phyloP scores from a whole-genome alignment of 2,329 filamentous ascomycete genomes.

The Fusarium agapanthi region DNA sequence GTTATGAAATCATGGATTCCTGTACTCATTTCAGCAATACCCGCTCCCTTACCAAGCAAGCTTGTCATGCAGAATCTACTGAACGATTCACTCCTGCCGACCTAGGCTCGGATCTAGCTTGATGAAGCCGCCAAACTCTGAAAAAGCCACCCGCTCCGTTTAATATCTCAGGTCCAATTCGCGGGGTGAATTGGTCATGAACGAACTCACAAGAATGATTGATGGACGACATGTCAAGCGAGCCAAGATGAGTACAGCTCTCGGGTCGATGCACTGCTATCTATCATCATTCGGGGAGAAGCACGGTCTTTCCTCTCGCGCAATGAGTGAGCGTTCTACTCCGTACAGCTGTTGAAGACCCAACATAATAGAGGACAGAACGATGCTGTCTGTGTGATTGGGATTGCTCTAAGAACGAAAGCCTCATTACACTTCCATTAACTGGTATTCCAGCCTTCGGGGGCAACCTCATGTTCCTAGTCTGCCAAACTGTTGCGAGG shows the following conservation, averaged over 20 bases:
- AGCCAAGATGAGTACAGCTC: not conserved
- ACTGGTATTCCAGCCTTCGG: not conserved
- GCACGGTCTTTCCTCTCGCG: not conserved
- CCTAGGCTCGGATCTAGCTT: conserved; percentile 2
- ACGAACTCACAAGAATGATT: not conserved
- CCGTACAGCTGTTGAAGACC: not conserved
- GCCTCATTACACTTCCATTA: not conserved
- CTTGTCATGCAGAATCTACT: not conserved
- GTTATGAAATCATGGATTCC: not conserved
- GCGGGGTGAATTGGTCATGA: conserved; percentile 18
- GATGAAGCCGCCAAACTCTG: conserved; percentile 2
- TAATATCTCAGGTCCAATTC: conserved; percentile 28
- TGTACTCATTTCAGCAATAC: not conserved
- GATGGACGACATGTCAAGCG: not conserved
- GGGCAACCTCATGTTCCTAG: not conserved
- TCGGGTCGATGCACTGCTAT: not conserved
- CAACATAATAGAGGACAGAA: not conserved
- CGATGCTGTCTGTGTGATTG: no score
- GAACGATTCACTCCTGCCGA: not conserved
- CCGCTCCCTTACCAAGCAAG: not conserved
- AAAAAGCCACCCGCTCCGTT: conserved; percentile 21
- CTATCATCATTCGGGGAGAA: not conserved
- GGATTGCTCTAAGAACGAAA: not conserved
- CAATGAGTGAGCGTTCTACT: not conserved
- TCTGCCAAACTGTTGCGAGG: not conserved